Base-by-base conservation (phyloP, 208 protist genomes). In the Leishmania major region DNA sequence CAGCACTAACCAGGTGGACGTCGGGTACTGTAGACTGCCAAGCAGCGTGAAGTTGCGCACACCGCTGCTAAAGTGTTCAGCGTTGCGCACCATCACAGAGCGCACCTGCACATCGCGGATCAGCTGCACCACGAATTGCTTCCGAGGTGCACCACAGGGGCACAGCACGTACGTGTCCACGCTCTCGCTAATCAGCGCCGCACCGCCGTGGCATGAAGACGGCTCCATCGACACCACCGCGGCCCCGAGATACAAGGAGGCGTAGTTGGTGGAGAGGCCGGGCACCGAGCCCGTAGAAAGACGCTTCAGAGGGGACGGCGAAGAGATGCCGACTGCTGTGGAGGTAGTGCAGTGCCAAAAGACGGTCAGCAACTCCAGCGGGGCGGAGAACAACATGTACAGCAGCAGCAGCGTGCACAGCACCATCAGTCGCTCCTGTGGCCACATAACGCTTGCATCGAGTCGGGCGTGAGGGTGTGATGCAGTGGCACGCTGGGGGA, bases 41-140 rank as follows among this genome's bases (percentile, higher is more conserved):
- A 79, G 76, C 76, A 79, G 31, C 31, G 78, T 81, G 67, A 81
- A 81, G 67, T 75, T 81, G 78, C 78, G 78, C 49, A 81, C 78
- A 57, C 69, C 78, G 67, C 78, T 81, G 67, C 64, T 73, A 45
- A 81, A 75, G 78, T 81, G 69, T 53, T 75, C 78, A 11, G 78
- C 66, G 40, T 81, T 75, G 35, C 69, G 78, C 78, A 81, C 28
- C 78, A 81, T 64, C 31, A 81, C 76, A 25, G 76, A 49, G n/a
- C 76, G 76, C 59, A 79, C 76, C 76, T 79, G 60, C 60, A 79
- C 76, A 71, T 79, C 76, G 40, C 76, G 55, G 60, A 79, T 79
- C 22, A 79, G 47, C 76, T 79, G 76, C 59, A 79, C 43, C 22
- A 71, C 60, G 13, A 79, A 79, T 45, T 79, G 76, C 76, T 79